These are phyloP conservation scores for Elsinoe perseae DNA, from an alignment of 2,329 filamentous ascomycete genomes.

Conservation along the genomic window DNA sequence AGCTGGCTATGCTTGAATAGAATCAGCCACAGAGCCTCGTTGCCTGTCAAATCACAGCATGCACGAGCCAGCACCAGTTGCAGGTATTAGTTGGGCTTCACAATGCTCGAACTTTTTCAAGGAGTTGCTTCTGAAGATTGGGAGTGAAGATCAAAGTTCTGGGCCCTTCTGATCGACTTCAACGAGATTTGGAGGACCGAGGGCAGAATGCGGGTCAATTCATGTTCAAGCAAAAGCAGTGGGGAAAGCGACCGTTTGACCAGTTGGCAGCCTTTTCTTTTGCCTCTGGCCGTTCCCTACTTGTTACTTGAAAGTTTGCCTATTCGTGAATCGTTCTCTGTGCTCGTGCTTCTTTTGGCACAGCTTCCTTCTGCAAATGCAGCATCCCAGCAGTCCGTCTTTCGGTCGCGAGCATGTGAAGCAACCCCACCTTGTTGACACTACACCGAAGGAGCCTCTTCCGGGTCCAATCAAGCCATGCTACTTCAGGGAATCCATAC, in stretches of 20 bases:
- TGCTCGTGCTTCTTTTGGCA: not conserved
- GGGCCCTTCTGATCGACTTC: conserved; percentile 12
- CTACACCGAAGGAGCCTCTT: not conserved
- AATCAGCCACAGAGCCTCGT: conserved; percentile 1
- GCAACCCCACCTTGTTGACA: not conserved
- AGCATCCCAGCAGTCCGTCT: not conserved
- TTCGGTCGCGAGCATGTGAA: not conserved
- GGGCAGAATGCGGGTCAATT: not conserved
- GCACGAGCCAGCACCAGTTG: not conserved
- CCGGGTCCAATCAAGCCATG: not conserved
- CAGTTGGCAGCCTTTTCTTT: not conserved
- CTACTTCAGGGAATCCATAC: not conserved
- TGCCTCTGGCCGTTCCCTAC: not conserved
- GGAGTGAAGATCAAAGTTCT: conserved; percentile 13
- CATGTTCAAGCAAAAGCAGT: not conserved
- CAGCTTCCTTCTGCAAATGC: not conserved
- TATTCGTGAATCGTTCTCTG: not conserved
- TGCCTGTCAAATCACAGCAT: not conserved
- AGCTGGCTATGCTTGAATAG: conserved; percentile 11
- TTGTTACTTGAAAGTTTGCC: not conserved
- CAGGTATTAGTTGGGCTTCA: not conserved
- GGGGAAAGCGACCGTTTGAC: not conserved
- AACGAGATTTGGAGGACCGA: conserved; percentile 14
- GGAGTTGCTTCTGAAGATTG: not conserved
- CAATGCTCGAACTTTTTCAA: not conserved